Base-by-base conservation (phyloP, 352 stramenopile genomes). In the Globisporangium cederbergense region DNA sequence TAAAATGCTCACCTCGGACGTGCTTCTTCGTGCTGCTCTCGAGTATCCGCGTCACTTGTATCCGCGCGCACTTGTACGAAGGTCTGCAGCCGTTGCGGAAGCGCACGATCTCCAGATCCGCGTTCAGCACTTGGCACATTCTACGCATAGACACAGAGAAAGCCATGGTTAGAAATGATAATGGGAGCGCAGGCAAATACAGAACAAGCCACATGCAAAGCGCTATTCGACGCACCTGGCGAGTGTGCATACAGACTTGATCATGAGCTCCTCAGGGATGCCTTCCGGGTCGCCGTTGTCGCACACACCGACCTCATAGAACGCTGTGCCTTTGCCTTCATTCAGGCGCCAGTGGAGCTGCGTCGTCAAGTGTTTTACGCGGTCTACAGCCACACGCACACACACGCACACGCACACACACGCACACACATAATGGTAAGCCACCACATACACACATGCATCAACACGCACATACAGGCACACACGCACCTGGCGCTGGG, bases 331-430 rank as follows among this genome's bases (percentile, higher is more conserved):
- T 36, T 83, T 81, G 18, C 89, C 88, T 76, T 97, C 88, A 62
- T 97, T 96, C 38, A 97, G 73, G 10, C 90, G 82, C 88, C 88
- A 97, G 67, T 96, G 88, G 68, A 97, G 75, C 72, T 97, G 90
- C 38, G 90, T 97, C 54, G 84, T 92, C 54, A 97, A 72, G 68
- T 97, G 90, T 62, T 87, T 82, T 18, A 96, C 64, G 8, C 89
- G 78, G 34, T 93, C 89, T 79, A 50, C 55, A 14, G 52, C 32
- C 47, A n/a, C 3, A n/a, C 3, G 1, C 42, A 47, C 6, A 46
- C 28, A 54, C 42, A 34, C 36, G 18, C 61, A 47, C 42, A 47
- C 16, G 1, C 42, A 47, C 6, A 46, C 28, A 54, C 42, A 34
- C 28, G 18, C 61, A 47, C 42, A 47, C 4, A 1, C 25, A 28